Percentiles rank a stretch among this genome's conserved stretches.
These are phyloP conservation scores for Globisporangium paddicum DNA, from an alignment of 352 stramenopile genomes.

Conservation along the genomic window DNA sequence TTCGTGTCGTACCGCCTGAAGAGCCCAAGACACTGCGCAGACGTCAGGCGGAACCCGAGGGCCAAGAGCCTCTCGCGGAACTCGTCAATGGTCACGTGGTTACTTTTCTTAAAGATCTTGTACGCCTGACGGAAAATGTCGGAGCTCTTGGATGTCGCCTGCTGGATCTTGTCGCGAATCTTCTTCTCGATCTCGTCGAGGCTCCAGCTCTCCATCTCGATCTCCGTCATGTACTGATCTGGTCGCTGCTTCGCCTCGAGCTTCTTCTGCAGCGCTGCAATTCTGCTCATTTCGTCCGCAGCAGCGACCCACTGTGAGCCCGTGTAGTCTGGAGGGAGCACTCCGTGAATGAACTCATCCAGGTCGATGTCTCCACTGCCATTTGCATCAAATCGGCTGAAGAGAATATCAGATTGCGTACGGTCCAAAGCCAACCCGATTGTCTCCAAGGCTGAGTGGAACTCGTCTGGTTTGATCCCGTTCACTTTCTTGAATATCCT, in stretches of 20 bases:
- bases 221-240: constrained; percentile 70
- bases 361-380: constrained; percentile 76
- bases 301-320: constrained; percentile 70
- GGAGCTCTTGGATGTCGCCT: constrained; percentile 70
- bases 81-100: constrained; percentile 64
- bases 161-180: constrained; percentile 80
- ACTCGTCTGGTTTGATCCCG: constrained; percentile 68
- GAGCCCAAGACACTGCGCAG: constrained; percentile 51
- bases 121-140: constrained; percentile 78
- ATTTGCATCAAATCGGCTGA: constrained; percentile 65
- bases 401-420: constrained; percentile 53
- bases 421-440: constrained; percentile 56
- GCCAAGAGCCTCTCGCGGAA: constrained; percentile 65
- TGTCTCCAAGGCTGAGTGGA: constrained; percentile 49
- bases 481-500: constrained; percentile 84
- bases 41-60: constrained; percentile 66
- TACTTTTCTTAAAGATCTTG: constrained; percentile 80
- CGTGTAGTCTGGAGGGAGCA: constrained; percentile 70
- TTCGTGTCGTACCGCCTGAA: constrained; percentile 76
- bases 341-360: constrained; percentile 76
- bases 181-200: constrained; percentile 73
- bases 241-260: constrained; percentile 32
- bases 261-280: constrained; percentile 55
- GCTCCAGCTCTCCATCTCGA: constrained; percentile 74
- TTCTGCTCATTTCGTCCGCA: constrained; percentile 62